Conservation (phyloP, 2,329 filamentous ascomycete genomes). For the Gaeumannomyces sp. region DNA sequence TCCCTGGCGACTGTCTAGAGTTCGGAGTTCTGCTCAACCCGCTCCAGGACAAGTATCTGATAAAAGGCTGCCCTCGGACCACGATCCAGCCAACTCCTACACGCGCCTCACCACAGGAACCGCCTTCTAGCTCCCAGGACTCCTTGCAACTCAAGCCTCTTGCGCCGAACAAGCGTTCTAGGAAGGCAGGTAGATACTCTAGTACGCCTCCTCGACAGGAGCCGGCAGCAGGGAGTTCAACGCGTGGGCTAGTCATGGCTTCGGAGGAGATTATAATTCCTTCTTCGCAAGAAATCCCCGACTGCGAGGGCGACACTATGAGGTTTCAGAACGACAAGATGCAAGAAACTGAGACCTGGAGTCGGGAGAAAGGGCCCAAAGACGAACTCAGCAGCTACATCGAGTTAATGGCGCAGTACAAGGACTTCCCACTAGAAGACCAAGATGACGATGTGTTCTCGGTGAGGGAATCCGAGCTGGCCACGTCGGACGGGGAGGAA, state of each 20-base stretch:
- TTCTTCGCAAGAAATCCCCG: slow-evolving; percentile 15
- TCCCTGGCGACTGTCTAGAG: slow-evolving; percentile 61
- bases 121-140: slow-evolving; percentile 17
- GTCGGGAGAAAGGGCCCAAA: slow-evolving; percentile 8
- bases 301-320: background rate
- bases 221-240: background rate
- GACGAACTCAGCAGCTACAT: slow-evolving; percentile 63
- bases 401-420: slow-evolving; percentile 51
- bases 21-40: slow-evolving; percentile 53
- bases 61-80: slow-evolving; percentile 41
- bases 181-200: slow-evolving; percentile 7
- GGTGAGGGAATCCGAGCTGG: slow-evolving; percentile 15
- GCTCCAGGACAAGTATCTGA: slow-evolving; percentile 50
- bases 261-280: slow-evolving; percentile 11
- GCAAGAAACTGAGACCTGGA: background rate
- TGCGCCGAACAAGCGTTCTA: slow-evolving; percentile 23
- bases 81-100: slow-evolving; percentile 1
- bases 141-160: slow-evolving; percentile 45
- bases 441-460: slow-evolving; percentile 29
- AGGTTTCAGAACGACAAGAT: background rate
- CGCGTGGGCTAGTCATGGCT: background rate
- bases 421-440: slow-evolving; percentile 51
- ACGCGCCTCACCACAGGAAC: slow-evolving; percentile 1
- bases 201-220: background rate
- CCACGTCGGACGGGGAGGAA: slow-evolving; percentile 17